Evolutionary conservation across 2,329 filamentous ascomycete species (phyloP), one percentile per base, ranked within the genome.

Genomic region (Coniella vitis): DNA sequence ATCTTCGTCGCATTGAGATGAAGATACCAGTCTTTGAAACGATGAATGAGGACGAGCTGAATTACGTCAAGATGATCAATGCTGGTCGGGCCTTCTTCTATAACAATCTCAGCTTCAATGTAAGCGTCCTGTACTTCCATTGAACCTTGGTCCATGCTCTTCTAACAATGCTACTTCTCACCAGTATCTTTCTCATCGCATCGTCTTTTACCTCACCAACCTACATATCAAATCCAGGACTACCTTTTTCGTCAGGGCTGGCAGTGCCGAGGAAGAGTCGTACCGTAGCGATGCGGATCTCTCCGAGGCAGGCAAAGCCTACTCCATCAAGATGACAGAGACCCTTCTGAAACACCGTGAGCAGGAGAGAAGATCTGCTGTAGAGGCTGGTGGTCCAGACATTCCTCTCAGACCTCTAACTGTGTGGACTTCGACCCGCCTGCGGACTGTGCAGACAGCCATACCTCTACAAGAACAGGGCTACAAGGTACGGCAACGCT

Each of bases 61-160:
- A 97, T 65, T 98, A 91, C 69, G 91, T 98, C 70, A 96, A 95
- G 72, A 96, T 98, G 91, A 95, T 97, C 64, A 98, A 98, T 58
- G 93, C 93, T 7, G 93, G 93, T 38, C 83, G 91, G 62, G 83
- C 89, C 57, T 86, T 98, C 62, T 86, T 91, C 59, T 91, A 97
- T 68, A 98, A 98, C 71, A 96, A 97, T 57, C 87, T 93, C 64
- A 90, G 86, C 62, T 97, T 98, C 66, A 91, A 90, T 59, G 49
- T 52, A 17, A 20, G 49, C 40, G 22, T 16, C 19, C 21, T 31
- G 20, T 7, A 16, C 12, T 20, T 17, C 22, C 21, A 10, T 19
- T 7, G 2, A 34, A 38, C 5, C 12, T 31, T 19, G 8, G 14
- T 38, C 4, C 7, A 4, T 34, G 16, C 7, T 7, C 7, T 17